These are phyloP conservation scores for Hyaloscypha finlandica DNA, from an alignment of 495 filamentous ascomycete genomes.

Conservation along the genomic window DNA sequence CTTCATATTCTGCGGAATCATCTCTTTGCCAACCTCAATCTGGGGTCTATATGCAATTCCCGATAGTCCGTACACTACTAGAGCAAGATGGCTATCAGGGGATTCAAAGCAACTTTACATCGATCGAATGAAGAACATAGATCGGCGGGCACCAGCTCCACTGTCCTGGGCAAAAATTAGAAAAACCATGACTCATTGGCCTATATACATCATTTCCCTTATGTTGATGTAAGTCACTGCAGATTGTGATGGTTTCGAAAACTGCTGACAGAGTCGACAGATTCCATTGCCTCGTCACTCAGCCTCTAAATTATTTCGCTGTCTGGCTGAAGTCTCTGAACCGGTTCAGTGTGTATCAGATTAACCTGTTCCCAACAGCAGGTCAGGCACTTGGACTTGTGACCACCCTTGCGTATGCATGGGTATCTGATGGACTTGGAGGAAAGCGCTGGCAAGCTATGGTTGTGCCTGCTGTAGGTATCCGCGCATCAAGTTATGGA, in stretches of 20 bases:
- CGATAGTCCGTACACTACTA: not conserved
- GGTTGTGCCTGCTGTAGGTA: not conserved
- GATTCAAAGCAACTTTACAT: not conserved
- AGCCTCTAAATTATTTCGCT: not conserved
- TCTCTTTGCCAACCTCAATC: not conserved
- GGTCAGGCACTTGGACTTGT: not conserved
- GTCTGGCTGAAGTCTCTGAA: not conserved
- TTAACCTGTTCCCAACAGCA: not conserved
- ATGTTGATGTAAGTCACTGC: not conserved
- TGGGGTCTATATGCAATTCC: not conserved
- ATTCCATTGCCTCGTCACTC: not conserved
- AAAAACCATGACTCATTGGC: slow-evolving; percentile 33
- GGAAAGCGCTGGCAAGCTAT: not conserved
- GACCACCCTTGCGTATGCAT: not conserved
- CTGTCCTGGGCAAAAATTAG: slow-evolving; percentile 31
- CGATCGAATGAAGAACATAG: slow-evolving; percentile 25
- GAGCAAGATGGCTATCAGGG: not conserved
- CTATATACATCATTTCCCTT: not conserved
- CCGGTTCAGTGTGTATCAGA: not conserved
- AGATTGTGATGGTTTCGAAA: not conserved
- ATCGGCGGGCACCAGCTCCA: slow-evolving; percentile 32
- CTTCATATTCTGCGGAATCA: slow-evolving; percentile 48
- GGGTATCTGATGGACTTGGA: not conserved
- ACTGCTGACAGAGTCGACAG: not conserved
- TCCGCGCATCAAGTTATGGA: not conserved